Percentiles rank a stretch among this genome's conserved stretches.
These are phyloP conservation scores for Aspergillus sclerotioniger DNA, from an alignment of 495 filamentous ascomycete species.

Conservation along the genomic window DNA sequence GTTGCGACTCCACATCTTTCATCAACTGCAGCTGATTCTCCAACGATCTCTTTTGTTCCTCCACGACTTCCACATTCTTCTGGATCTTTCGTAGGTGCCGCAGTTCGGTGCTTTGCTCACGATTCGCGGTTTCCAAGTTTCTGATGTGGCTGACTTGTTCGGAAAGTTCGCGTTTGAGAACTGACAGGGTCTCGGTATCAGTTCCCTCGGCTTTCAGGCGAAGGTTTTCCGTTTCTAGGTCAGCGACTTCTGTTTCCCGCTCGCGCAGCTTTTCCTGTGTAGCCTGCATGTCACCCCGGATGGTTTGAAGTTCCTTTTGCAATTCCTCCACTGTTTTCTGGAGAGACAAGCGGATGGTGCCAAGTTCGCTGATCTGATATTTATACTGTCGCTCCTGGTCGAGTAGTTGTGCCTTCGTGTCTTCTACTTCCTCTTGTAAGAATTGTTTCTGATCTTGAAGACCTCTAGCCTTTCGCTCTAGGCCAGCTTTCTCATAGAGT, in stretches of 20 bases:
- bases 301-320: conserved; percentile 65
- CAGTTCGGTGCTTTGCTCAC: conserved; percentile 77
- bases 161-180: conserved; percentile 81
- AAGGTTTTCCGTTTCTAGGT: conserved; percentile 79
- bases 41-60: conserved; percentile 88
- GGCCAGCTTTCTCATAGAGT: conserved; percentile 61
- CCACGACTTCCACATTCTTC: conserved; percentile 87
- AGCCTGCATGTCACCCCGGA: conserved; percentile 58
- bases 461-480: conserved; percentile 70
- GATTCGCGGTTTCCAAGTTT: conserved; percentile 72
- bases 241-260: conserved; percentile 65
- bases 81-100: conserved; percentile 73
- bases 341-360: conserved; percentile 65
- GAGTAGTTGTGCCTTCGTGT: conserved; percentile 66
- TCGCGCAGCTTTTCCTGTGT: conserved; percentile 65
- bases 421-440: conserved; percentile 75
- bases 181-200: conserved; percentile 75
- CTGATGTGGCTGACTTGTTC: conserved; percentile 90
- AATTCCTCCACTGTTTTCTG: conserved; percentile 68
- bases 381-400: conserved; percentile 68
- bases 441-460: conserved; percentile 69
- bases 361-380: conserved; percentile 67
- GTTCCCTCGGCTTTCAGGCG: conserved; percentile 78
- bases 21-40: conserved; percentile 74
- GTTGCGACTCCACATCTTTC: conserved; percentile 68